phyloP scores from a whole-genome alignment of 169 alveolate genomes.

The Toxoplasma gondii region DNA sequence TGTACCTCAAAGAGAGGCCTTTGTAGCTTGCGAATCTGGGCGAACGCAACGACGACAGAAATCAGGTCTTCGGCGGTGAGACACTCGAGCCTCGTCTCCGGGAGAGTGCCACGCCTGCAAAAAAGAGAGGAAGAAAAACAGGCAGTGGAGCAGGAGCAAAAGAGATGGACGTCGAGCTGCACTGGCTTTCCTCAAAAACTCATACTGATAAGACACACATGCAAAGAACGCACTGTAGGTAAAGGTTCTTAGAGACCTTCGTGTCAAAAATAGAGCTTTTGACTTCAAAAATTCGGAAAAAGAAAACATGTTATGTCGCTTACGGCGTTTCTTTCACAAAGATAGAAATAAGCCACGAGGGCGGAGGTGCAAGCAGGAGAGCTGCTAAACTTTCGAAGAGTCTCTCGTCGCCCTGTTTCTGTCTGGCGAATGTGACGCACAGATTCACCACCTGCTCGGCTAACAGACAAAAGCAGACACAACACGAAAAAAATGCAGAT shows the following conservation, averaged over 20 bases:
- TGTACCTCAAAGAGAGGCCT: conserved; percentile 1
- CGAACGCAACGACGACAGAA: neutral
- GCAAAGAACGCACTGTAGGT: too few species aligned
- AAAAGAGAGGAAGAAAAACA: neutral
- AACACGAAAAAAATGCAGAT: neutral
- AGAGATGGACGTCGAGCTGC: neutral
- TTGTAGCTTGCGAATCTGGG: neutral
- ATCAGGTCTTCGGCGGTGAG: conserved; percentile 7
- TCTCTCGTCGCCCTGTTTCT: neutral
- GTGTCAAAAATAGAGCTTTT: too few species aligned
- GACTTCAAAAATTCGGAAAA: neutral
- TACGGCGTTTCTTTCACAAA: neutral
- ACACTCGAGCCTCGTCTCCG: neutral
- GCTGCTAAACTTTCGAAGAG: neutral
- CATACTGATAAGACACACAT: too few species aligned
- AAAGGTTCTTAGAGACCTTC: too few species aligned
- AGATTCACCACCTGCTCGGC: conserved; percentile 44
- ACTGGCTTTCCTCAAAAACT: neutral
- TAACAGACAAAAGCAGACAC: neutral
- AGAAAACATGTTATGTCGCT: neutral
- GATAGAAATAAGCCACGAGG: neutral
- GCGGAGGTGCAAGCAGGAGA: conserved; percentile 7
- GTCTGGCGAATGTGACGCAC: conserved; percentile 29
- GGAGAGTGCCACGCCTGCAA: neutral
- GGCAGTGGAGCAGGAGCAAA: neutral